phyloP scores from a whole-genome alignment of 1,139 yeast genomes.

The Taphrina populina region DNA sequence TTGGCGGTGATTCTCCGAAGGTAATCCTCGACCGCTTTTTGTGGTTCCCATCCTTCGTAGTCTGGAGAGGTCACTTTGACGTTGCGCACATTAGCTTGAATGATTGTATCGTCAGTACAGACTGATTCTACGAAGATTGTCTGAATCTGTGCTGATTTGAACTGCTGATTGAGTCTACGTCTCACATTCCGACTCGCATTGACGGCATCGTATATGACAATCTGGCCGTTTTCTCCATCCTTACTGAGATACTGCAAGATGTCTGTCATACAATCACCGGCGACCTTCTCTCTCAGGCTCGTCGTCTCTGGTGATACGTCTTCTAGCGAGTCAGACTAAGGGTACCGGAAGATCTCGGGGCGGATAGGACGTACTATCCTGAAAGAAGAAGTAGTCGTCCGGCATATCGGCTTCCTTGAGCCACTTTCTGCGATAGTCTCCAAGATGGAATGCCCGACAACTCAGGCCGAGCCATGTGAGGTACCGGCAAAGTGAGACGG shows the following conservation, averaged over 20 bases:
- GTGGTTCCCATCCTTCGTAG: constrained; percentile 67
- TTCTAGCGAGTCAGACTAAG: constrained; percentile 3
- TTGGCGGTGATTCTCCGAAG: constrained; percentile 50
- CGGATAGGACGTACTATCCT: constrained; percentile 42
- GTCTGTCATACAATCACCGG: constrained; percentile 66
- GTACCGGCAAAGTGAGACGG: constrained; percentile 87
- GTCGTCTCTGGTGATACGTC: constrained; percentile 51
- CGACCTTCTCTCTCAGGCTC: constrained; percentile 58
- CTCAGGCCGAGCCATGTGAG: constrained; percentile 91
- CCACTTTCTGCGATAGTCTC: constrained; percentile 77
- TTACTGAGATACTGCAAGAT: constrained; percentile 60
- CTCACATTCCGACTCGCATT: constrained; percentile 77
- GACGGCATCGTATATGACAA: constrained; percentile 94
- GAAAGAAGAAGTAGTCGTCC: constrained; percentile 67
- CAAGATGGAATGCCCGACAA: constrained; percentile 86
- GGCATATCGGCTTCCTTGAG: constrained; percentile 55
- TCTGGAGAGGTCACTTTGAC: constrained; percentile 83
- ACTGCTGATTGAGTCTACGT: constrained; percentile 55
- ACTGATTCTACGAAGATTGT: constrained; percentile 84
- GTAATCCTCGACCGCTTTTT: constrained; percentile 50
- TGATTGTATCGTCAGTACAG: constrained; percentile 68
- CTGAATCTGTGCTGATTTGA: constrained; percentile 63
- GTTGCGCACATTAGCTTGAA: constrained; percentile 75
- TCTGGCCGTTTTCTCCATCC: constrained; percentile 66
- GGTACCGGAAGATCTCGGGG: too few species aligned